Base-by-base conservation (phyloP, 495 filamentous ascomycete genomes). In the Hypoxylon perforatum region DNA sequence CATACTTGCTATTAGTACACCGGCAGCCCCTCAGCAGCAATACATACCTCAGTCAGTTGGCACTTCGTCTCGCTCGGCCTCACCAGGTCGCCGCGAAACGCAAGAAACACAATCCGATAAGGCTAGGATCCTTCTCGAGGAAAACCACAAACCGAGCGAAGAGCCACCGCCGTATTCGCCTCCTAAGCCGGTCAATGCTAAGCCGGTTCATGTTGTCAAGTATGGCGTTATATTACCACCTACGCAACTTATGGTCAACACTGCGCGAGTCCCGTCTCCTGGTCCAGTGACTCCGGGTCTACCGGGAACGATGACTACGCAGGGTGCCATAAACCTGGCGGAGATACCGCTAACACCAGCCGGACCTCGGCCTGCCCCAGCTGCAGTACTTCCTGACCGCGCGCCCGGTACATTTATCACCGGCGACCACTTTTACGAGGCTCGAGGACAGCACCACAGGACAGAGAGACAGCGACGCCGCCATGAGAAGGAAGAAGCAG, bases 401-500 rank as follows among this genome's bases (percentile, higher is more conserved):
- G 68, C 78, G 1, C 63, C 70, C 4, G 77, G 78, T 14, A 71
- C 80, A 1, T 80, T 72, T 25, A 50, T 73, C 5, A 66, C 80
- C 1, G 74, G 72, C 2, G 71, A 76, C 25, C 76, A 81, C 44
- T 77, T 77, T 33, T 63, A 65, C n/a, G 57, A 69, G 35, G 72
- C 70, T 2, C 55, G 57, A 17, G 78, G 80, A 9, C 60, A 46
- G 11, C 71, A 61, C 9, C 72, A 77, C 19, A 75, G 78, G 63
- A 71, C 76, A 64, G 70, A 87, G 63, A 78, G 79, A 17, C 83
- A 88, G 60, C 75, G 82, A 48, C 79, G 80, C 30, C 81, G 86
- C 25, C 81, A 85, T 48, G 90, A 90, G 71, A 87, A 87, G 59
- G 86, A 91, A 72, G 88, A 91, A 15, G 79, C 77, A 3, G 63